Base-by-base conservation (phyloP, 805 yeast species). In the Candida hungchunana region DNA sequence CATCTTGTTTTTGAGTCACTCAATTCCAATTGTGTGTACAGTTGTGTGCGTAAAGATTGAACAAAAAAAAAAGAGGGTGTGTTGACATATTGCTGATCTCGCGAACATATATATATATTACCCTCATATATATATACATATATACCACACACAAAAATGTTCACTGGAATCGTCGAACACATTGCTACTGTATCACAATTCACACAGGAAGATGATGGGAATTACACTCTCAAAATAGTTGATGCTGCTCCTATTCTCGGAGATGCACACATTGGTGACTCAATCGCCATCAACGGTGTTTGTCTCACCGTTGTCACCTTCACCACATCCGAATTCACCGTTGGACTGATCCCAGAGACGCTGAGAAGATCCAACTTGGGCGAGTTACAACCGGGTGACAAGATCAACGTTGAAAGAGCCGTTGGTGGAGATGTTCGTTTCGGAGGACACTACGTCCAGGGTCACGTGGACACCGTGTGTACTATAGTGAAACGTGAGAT, bases 371-470 rank as follows among this genome's bases (percentile, higher is more conserved):
- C 96, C 2, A 81, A 83, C 45, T 63, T 93, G 29, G 90, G 88
- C 1, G 60, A 60, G 8, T 70, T 90, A 58, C 55, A 48, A 16
- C 31, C 39, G 1, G 89, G 86, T 2, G 58, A 73, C 14, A 70
- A 68, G 40, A 96, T 93, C 15, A 90, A 93, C 56, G 66, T 90
- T 43, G 99, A 93, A 59, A 70, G 99, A 40, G 99, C 99, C 0
- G 87, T 93, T 21, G 69, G 66, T 4, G 77, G 78, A 11, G 86
- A 84, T 35, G 85, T 79, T 6, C 69, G 98, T 44, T 77, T 89
- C 52, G 99, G 99, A 17, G 99, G 99, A 1, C 99, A 93, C 60
- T 76, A 90, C 45, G 99, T 93, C 3, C 98, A 93, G 53, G 99
- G 98, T 6, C 99, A 93, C 63, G 87, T 93, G 19, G 99, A 93